Percentiles rank a stretch among this genome's conserved stretches.
phyloP scores from a whole-genome alignment of 768 basidiomycete genomes.

The Phanerodontia chrysosporium region DNA sequence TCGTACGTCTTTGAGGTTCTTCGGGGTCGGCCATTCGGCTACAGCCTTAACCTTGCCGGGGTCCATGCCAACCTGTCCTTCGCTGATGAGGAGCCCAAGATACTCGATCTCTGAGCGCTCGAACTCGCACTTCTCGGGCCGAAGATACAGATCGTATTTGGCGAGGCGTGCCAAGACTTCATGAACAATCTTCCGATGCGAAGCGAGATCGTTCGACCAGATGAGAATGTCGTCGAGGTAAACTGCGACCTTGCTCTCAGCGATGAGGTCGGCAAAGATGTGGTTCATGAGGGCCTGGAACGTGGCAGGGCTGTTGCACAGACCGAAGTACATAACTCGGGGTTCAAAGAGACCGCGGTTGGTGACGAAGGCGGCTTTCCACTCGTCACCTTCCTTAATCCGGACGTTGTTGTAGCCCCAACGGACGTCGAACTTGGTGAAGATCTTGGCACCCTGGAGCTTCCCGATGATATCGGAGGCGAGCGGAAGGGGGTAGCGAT shows the following conservation, averaged over 20 bases:
- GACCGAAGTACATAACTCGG: conserved; percentile 27
- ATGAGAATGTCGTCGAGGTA: conserved; percentile 41
- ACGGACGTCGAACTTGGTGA: conserved; percentile 30
- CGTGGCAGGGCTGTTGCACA: conserved; percentile 16
- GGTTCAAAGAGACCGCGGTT: conserved; percentile 24
- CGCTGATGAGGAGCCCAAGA: conserved; percentile 27
- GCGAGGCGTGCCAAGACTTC: conserved; percentile 25
- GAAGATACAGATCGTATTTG: conserved; percentile 31
- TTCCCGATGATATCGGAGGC: conserved; percentile 22
- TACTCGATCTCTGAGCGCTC: conserved; percentile 23
- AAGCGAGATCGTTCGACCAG: conserved; percentile 12
- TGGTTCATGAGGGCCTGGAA: conserved; percentile 33
- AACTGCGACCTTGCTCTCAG: conserved; percentile 32
- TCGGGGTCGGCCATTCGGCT: no score
- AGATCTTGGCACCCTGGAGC: conserved; percentile 16
- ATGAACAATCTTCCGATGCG: conserved; percentile 15
- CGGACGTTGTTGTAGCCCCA: conserved; percentile 21
- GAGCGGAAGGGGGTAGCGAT: conserved; percentile 23
- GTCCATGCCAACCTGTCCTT: conserved; percentile 27
- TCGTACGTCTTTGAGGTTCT: no score
- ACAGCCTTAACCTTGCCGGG: conserved; percentile 28
- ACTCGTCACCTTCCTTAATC: conserved; percentile 20
- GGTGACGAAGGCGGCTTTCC: conserved; percentile 31
- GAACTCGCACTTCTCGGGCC: conserved; percentile 36
- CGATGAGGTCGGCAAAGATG: conserved; percentile 29